Evolutionary conservation across 495 filamentous ascomycete species (phyloP).

Genomic region (Penicillium samsonianum): DNA sequence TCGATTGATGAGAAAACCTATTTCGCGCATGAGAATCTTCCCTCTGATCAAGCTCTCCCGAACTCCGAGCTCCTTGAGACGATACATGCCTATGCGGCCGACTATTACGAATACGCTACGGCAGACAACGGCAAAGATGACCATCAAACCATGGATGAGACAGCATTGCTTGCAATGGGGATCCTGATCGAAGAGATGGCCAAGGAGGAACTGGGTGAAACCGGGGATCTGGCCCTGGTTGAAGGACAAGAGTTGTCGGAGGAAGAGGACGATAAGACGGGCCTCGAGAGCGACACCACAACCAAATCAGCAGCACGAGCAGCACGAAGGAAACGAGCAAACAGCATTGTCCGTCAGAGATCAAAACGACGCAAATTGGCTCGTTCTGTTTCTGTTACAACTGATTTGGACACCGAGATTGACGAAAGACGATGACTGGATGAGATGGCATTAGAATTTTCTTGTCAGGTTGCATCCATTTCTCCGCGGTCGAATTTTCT

Average conservation of each 20-base stretch:
- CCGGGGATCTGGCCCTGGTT: conserved; percentile 73
- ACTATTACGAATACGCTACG: conserved; percentile 61
- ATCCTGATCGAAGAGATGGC: conserved; percentile 79
- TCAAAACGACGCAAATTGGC: conserved; percentile 32
- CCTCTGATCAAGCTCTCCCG: conserved; percentile 59
- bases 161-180: conserved; percentile 77
- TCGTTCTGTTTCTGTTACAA: conserved; percentile 21
- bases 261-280: conserved; percentile 24
- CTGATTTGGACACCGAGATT: conserved; percentile 31
- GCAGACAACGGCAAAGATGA: conserved; percentile 43
- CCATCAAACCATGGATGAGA: conserved; percentile 78
- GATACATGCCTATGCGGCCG: conserved; percentile 71
- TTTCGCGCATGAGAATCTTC: conserved; percentile 56
- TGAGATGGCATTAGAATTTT: background rate
- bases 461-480: background rate
- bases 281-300: conserved; percentile 12
- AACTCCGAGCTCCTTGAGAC: conserved; percentile 73
- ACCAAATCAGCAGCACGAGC: conserved; percentile 1
- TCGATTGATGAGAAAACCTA: conserved; percentile 75
- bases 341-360: conserved; percentile 19
- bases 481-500: background rate
- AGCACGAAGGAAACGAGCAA: conserved; percentile 14
- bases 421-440: conserved; percentile 19
- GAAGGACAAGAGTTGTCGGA: conserved; percentile 54
- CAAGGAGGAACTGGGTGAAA: conserved; percentile 62